Evolutionary conservation across 2,329 filamentous ascomycete genomes (phyloP), one percentile per base, ranked within the genome.

Genomic region (Hypoxylon sp.): DNA sequence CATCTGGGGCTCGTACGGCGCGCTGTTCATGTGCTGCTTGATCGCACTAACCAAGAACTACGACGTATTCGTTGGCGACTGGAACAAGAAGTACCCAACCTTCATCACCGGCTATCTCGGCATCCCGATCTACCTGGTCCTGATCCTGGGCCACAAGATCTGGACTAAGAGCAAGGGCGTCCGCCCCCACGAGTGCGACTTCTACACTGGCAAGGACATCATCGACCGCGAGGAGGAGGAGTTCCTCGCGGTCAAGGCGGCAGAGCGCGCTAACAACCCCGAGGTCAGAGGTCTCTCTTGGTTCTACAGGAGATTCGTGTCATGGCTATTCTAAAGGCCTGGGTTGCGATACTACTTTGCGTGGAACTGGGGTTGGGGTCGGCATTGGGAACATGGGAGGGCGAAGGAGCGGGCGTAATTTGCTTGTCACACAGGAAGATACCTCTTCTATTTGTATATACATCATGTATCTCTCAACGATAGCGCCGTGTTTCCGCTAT

Each of bases 21-120:
- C 91, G 0, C 84, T 96, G 1, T 82, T 84, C 75, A 90, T 94
- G 81, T 94, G 91, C 81, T 84, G 86, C 75, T 77, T 96, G 35
- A 92, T 96, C 68, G 87, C 91, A 1, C 77, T 97, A 57, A 95
- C 93, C 76, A 97, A 96, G 86, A 94, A 94, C 84, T 96, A 89
- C 80, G 85, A 87, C 62, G 90, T 91, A 66, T 96, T 96, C 79
- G 84, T 88, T 2, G 78, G 73, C 75, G 82, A 72, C 83, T 85
- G 80, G 73, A 75, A 71, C 52, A 66, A 78, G 63, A 83, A 83
- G 55, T 92, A 92, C 84, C 90, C 91, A 83, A 90, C 87, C 74
- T 94, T 94, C 80, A 88, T 94, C 78, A 93, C 91, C 0, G 91
- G 90, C 26, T 94, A 94, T 78, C 82, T 92, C 6, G 92, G 92